Conservation (phyloP, 495 filamentous ascomycete genomes). For the Usnea hakonensis region DNA sequence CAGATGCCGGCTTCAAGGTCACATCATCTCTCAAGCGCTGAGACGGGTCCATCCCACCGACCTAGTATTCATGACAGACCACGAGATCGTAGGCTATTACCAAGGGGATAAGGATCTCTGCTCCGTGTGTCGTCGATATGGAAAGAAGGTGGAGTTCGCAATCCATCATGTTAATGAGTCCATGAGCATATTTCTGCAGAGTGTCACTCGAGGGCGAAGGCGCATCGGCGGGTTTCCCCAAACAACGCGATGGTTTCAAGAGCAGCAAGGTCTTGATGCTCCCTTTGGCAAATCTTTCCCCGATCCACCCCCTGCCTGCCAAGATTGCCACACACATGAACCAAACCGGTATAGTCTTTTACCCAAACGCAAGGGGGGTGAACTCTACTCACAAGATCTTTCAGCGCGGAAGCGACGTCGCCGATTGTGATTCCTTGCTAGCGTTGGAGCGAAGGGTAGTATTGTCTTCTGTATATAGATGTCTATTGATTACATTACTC, state of each 20-base stretch:
- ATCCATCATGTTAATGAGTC: background rate
- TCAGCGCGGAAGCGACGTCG: background rate
- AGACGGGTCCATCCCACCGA: background rate
- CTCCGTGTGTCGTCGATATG: background rate
- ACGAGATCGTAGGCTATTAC: background rate
- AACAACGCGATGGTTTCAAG: background rate
- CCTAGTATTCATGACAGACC: background rate
- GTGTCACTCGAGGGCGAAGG: background rate
- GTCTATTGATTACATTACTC: background rate
- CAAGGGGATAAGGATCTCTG: background rate
- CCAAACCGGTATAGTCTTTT: background rate
- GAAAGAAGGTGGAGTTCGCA: background rate
- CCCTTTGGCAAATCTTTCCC: slow-evolving; percentile 2
- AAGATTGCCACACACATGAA: background rate
- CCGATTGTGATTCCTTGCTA: background rate
- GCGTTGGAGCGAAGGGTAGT: background rate
- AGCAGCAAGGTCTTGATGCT: background rate
- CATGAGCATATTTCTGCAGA: background rate
- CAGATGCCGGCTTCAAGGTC: background rate
- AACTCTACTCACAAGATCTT: background rate
- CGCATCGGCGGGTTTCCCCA: background rate
- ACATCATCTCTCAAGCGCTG: background rate
- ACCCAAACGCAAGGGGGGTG: background rate
- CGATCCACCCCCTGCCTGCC: background rate
- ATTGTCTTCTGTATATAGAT: background rate